Base-by-base conservation (phyloP, 192 early-diverging fungal genomes). In the Dissophora globulifera region DNA sequence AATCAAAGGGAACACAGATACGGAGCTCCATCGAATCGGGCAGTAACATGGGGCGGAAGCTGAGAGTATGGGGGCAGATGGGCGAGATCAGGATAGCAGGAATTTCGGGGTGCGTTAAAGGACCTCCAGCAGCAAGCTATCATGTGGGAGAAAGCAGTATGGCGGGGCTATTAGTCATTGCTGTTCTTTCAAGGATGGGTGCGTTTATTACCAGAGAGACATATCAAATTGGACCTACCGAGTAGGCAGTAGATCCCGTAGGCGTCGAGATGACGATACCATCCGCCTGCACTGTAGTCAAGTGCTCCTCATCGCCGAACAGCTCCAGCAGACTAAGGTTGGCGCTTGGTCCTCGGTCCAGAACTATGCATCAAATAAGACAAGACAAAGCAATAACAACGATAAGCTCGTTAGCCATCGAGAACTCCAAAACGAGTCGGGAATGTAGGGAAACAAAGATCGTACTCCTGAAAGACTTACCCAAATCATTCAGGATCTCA, bases 221-320 rank as follows among this genome's bases (percentile, higher is more conserved):
- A 50, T 82, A 93, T 79, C 46, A 91, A 93, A 64, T 95, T 94
- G 0, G 93, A n/a, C 51, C 50, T 82, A 93, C 80, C 46, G 91
- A 93, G 67, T 95, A 95, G 0, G 93, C 93, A 0, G 93, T 95
- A 1, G 91, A 92, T 50, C 98, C 98, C 0, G 98, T 99, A 7
- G 96, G 94, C 5, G 98, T 98, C 0, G 96, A 91, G 55, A 99
- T 79, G 26, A 94, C 93, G 67, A 99, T 82, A 2, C 97, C 97
- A 74, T 99, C 97, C 0, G 97, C 97, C 62, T 97, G 94, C 3
- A 98, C 94, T 0, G 96, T 97, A 3, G 97, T 97, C 30, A 99
- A 78, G 65, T 96, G 94, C 52, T 88, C 78, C 29, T 93, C 90
- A 62, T 96, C 93, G 15, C 90, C 96, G 85, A 91, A 94, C 17